These are phyloP conservation scores for Niveomyces coronatus DNA, from an alignment of 2,329 filamentous ascomycete species.

Conservation along the genomic window DNA sequence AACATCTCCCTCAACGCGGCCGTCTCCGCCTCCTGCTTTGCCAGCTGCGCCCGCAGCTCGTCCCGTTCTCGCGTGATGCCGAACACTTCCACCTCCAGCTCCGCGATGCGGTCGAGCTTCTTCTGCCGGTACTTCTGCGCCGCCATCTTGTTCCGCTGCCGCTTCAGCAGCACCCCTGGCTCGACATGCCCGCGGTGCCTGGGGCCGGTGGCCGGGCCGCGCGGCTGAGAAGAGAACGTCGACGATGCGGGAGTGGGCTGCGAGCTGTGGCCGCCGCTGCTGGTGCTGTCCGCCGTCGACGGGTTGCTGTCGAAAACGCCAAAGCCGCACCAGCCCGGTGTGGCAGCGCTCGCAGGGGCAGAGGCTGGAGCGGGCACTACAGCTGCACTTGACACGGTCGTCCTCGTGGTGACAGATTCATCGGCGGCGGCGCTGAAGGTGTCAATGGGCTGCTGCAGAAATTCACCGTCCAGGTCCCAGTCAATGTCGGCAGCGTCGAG, in stretches of 20 bases:
- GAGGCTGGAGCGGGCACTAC: neutral
- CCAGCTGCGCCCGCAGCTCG: slow-evolving; percentile 43
- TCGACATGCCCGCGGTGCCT: slow-evolving; percentile 1
- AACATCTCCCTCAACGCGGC: slow-evolving; percentile 37
- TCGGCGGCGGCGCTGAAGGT: neutral
- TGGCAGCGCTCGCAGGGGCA: neutral
- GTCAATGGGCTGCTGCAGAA: slow-evolving; percentile 1
- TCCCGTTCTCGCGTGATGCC: slow-evolving; percentile 45
- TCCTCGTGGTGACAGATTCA: neutral
- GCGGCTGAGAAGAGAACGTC: neutral
- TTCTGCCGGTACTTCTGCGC: slow-evolving; percentile 55
- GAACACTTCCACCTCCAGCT: slow-evolving; percentile 44
- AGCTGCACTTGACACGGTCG: neutral
- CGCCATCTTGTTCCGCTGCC: slow-evolving; percentile 51
- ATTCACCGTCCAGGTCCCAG: slow-evolving; percentile 5
- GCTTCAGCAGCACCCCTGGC: slow-evolving; percentile 30
- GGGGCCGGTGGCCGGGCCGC: neutral
- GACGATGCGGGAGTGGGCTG: neutral
- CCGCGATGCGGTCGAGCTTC: slow-evolving; percentile 47
- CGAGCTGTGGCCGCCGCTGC: neutral
- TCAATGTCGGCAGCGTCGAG: slow-evolving; percentile 1
- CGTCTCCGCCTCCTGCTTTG: slow-evolving; percentile 48
- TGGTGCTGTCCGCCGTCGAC: neutral
- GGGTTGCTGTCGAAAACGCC: slow-evolving; percentile 8
- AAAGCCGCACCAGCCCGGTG: slow-evolving; percentile 4